Evolutionary conservation across 2,329 filamentous ascomycete species (phyloP).

Genomic region (Periconia sp.): DNA sequence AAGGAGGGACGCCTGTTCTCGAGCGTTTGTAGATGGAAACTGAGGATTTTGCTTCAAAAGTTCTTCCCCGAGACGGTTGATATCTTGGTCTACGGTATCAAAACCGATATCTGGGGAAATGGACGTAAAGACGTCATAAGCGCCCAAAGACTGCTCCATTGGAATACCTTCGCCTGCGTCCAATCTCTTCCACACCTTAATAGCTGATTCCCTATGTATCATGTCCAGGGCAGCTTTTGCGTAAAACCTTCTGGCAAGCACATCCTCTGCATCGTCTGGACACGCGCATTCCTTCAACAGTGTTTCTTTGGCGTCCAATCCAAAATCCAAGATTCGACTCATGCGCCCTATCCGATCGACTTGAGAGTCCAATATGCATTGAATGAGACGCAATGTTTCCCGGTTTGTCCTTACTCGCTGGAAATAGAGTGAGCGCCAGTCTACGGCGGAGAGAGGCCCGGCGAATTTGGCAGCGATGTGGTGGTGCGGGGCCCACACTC

Average conservation of each 20-base stretch:
- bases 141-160: slow-evolving; percentile 75
- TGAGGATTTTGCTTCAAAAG: slow-evolving; percentile 58
- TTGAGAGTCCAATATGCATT: slow-evolving; percentile 71
- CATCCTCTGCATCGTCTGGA: slow-evolving; percentile 66
- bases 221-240: slow-evolving; percentile 73
- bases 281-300: slow-evolving; percentile 67
- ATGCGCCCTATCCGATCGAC: slow-evolving; percentile 69
- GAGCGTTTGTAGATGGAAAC: slow-evolving; percentile 60
- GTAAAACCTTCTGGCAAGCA: slow-evolving; percentile 77
- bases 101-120: slow-evolving; percentile 73
- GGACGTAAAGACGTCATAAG: slow-evolving; percentile 88
- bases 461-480: slow-evolving; percentile 35
- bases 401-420: slow-evolving; percentile 38
- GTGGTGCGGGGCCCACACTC: slow-evolving; percentile 67
- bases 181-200: slow-evolving; percentile 73
- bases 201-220: slow-evolving; percentile 77
- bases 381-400: slow-evolving; percentile 49
- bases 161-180: slow-evolving; percentile 54
- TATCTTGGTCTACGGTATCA: slow-evolving; percentile 60
- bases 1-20: slow-evolving; percentile 68
- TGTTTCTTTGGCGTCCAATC: slow-evolving; percentile 87
- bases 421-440: slow-evolving; percentile 67
- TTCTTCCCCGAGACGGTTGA: slow-evolving; percentile 64
- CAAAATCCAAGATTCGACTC: slow-evolving; percentile 69
- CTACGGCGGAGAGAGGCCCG: slow-evolving; percentile 56